Conservation (phyloP, 805 yeast species). For the Yarrowia osloensis region DNA sequence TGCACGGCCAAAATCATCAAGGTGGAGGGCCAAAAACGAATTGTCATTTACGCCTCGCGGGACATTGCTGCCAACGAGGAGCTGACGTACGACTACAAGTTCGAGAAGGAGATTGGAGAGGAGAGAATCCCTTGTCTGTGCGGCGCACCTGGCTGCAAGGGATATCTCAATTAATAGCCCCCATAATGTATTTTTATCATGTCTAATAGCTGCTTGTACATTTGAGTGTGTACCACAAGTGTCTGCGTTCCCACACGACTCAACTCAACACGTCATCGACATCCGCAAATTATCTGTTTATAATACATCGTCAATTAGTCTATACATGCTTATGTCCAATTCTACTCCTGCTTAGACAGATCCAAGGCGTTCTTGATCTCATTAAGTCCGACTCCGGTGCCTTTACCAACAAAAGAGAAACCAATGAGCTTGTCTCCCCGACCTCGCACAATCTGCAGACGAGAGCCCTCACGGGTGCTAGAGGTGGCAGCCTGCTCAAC, state of each 20-base stretch:
- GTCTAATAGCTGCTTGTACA: no score
- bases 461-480: conserved; percentile 22
- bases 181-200: conserved; percentile 22
- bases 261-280: no score
- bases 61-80: conserved; percentile 81
- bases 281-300: no score
- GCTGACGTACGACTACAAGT: conserved; percentile 92
- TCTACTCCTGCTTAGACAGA: conserved; percentile 15
- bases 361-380: conserved; percentile 20
- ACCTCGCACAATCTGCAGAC: conserved; percentile 19
- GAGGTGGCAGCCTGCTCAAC: conserved; percentile 28
- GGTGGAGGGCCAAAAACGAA: conserved; percentile 90
- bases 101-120: conserved; percentile 86
- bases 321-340: conserved; percentile 1
- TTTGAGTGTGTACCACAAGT: no score
- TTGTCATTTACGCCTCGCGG: conserved; percentile 88
- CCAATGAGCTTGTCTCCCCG: conserved; percentile 18
- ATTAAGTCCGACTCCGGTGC: conserved; percentile 9
- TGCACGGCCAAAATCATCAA: conserved; percentile 96
- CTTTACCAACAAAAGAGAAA: conserved; percentile 24
- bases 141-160: conserved; percentile 94
- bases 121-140: conserved; percentile 90
- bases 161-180: conserved; percentile 68
- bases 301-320: background rate
- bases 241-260: no score